These are phyloP conservation scores for Candida adriatica DNA, from an alignment of 805 yeast species.

Conservation along the genomic window DNA sequence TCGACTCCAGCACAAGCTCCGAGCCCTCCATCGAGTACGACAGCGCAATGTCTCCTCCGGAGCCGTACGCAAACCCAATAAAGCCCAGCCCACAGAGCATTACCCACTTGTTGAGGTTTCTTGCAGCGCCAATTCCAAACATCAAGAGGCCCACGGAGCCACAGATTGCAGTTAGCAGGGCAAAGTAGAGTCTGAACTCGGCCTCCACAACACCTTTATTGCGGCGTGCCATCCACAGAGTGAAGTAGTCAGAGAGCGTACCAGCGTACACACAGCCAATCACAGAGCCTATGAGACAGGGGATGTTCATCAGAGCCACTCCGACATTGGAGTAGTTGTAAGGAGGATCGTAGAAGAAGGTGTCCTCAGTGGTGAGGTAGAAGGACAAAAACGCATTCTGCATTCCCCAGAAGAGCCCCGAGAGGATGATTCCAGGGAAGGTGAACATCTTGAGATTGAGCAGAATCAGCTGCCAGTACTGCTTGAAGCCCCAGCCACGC, in stretches of 20 bases:
- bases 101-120: slow-evolving; percentile 44
- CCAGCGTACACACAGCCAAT: slow-evolving; percentile 66
- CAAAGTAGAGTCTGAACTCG: slow-evolving; percentile 54
- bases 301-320: slow-evolving; percentile 72
- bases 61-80: slow-evolving; percentile 64
- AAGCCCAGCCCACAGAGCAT: slow-evolving; percentile 57
- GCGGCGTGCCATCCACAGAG: slow-evolving; percentile 51
- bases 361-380: slow-evolving; percentile 68
- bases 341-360: slow-evolving; percentile 57
- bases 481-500: slow-evolving; percentile 58
- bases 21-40: slow-evolving; percentile 65
- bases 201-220: slow-evolving; percentile 60
- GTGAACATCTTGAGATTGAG: slow-evolving; percentile 48
- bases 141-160: slow-evolving; percentile 57
- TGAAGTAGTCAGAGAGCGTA: slow-evolving; percentile 49
- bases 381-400: slow-evolving; percentile 74
- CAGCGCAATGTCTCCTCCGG: slow-evolving; percentile 66
- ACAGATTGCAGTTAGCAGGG: slow-evolving; percentile 46
- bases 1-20: slow-evolving; percentile 61
- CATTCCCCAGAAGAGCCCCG: slow-evolving; percentile 74
- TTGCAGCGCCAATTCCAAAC: slow-evolving; percentile 62
- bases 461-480: slow-evolving; percentile 47
- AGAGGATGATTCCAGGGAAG: slow-evolving; percentile 58
- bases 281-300: slow-evolving; percentile 58
- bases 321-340: slow-evolving; percentile 59